A percentile compares a stretch with the other conserved stretches of the same genome.
Evolutionary conservation across 1,284 basidiomycete species (phyloP).

Genomic region (Pholiota adiposa): DNA sequence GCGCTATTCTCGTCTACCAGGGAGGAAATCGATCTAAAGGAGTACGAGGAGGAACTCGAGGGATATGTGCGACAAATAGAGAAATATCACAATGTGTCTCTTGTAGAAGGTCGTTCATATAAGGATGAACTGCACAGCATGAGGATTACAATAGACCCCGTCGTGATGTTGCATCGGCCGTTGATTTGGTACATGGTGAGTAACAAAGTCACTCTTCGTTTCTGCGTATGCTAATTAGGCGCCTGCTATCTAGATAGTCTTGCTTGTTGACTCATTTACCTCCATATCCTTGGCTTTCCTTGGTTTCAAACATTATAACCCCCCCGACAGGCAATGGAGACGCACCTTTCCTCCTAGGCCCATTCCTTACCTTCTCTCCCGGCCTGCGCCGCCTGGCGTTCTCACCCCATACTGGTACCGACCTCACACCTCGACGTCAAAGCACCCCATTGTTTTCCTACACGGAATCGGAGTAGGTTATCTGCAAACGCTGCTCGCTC

Average conservation of each 20-base stretch:
- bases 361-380: constrained; percentile 49
- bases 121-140: constrained; percentile 42
- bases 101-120: constrained; percentile 19
- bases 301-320: constrained; percentile 60
- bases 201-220: constrained; percentile 20
- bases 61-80: constrained; percentile 41
- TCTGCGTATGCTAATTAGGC: neutral
- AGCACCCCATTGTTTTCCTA: constrained; percentile 45
- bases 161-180: constrained; percentile 56
- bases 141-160: constrained; percentile 59
- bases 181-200: constrained; percentile 67
- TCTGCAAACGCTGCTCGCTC: neutral
- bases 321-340: constrained; percentile 35
- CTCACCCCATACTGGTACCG: constrained; percentile 61
- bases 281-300: constrained; percentile 39
- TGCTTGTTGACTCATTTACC: constrained; percentile 50
- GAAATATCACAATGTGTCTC: constrained; percentile 38
- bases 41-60: constrained; percentile 43
- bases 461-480: constrained; percentile 67
- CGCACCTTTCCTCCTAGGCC: constrained; percentile 58
- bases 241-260: constrained; percentile 54
- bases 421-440: neutral
- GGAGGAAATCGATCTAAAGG: constrained; percentile 49
- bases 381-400: constrained; percentile 35
- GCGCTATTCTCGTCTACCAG: constrained; percentile 52